Conservation (phyloP, 2,329 filamentous ascomycete genomes). For the Aureobasidium leucospermi region DNA sequence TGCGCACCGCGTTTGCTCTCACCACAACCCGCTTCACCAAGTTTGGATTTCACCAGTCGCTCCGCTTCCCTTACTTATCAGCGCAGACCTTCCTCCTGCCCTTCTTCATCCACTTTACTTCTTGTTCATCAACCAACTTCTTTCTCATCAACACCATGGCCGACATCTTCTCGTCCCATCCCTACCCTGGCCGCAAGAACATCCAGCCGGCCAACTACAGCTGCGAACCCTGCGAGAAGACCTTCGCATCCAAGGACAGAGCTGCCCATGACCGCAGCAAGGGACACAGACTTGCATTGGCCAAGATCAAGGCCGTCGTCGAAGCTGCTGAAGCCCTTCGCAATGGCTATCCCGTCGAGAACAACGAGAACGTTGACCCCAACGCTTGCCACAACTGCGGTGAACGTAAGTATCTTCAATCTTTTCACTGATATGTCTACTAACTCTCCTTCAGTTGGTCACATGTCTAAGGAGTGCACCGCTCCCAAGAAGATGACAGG, state of each 20-base stretch:
- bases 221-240: constrained; percentile 9
- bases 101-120: not conserved
- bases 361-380: not conserved
- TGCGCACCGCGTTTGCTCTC: no score
- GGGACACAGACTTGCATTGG: not conserved
- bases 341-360: not conserved
- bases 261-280: constrained; percentile 12
- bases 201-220: not conserved
- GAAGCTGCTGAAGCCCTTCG: not conserved
- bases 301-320: not conserved
- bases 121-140: not conserved
- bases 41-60: not conserved
- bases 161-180: constrained; percentile 10
- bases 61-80: not conserved
- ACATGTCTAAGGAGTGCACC: not conserved
- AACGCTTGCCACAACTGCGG: constrained; percentile 11
- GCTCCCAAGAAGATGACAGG: constrained; percentile 4
- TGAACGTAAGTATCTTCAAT: not conserved
- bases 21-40: not conserved
- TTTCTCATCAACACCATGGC: not conserved
- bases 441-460: not conserved
- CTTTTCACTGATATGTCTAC: not conserved
- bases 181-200: constrained; percentile 1
- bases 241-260: constrained; percentile 3
- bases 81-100: not conserved